Evolutionary conservation across 768 basidiomycete species (phyloP).

Genomic region (Pisolithus albus): DNA sequence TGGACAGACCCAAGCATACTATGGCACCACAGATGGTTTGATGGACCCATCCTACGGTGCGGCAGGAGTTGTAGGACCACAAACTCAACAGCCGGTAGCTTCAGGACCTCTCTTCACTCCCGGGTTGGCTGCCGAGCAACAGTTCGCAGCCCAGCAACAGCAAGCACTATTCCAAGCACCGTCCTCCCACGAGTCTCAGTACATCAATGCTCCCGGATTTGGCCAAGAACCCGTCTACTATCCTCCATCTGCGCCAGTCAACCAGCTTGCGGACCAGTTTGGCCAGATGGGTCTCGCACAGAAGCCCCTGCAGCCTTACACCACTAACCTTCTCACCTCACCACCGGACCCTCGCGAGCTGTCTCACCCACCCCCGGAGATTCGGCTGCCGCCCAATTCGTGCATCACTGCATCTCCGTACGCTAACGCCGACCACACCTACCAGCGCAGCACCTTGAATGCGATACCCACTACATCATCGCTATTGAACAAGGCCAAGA

Average conservation of each 20-base stretch:
- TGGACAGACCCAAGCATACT: slow-evolving; percentile 88
- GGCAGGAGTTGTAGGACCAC: slow-evolving; percentile 24
- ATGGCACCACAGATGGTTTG: slow-evolving; percentile 42
- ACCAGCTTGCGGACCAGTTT: slow-evolving; percentile 77
- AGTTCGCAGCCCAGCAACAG: slow-evolving; percentile 58
- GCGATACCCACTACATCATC: slow-evolving; percentile 89
- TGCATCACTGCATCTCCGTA: slow-evolving; percentile 69
- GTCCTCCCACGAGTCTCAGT: slow-evolving; percentile 34
- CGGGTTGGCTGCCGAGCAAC: slow-evolving; percentile 65
- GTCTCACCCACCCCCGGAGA: slow-evolving; percentile 77
- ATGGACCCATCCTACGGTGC: slow-evolving; percentile 39
- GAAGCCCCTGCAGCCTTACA: slow-evolving; percentile 73
- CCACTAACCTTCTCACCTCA: slow-evolving; percentile 86
- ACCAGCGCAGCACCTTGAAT: slow-evolving; percentile 87
- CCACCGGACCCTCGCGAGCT: slow-evolving; percentile 90
- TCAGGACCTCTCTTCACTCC: slow-evolving; percentile 71
- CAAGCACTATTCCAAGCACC: slow-evolving; percentile 38
- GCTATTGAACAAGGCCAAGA: slow-evolving; percentile 80
- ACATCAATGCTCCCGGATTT: slow-evolving; percentile 39
- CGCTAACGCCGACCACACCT: slow-evolving; percentile 84
- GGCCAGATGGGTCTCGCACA: slow-evolving; percentile 83
- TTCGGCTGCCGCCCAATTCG: slow-evolving; percentile 79
- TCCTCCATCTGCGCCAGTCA: slow-evolving; percentile 38
- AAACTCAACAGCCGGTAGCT: slow-evolving; percentile 32
- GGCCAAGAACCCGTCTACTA: slow-evolving; percentile 38